Percentiles rank a stretch among this genome's conserved stretches.
Evolutionary conservation across 2,329 filamentous ascomycete species (phyloP).

Genomic region (Monosporascus cannonballus): DNA sequence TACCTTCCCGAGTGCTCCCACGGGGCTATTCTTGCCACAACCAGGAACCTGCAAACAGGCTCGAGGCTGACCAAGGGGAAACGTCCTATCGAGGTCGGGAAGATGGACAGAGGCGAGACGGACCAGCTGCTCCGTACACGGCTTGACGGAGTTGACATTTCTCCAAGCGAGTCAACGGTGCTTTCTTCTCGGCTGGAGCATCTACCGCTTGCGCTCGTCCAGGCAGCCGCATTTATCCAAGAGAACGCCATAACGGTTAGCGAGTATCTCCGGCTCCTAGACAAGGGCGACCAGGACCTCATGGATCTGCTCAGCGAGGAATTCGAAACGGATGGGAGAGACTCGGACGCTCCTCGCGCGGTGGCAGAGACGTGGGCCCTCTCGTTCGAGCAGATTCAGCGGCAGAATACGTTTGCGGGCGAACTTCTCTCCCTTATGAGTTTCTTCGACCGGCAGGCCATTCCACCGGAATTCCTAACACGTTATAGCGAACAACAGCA

Average conservation of each 20-base stretch:
- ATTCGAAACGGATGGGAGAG: constrained; percentile 25
- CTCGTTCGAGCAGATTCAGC: constrained; percentile 29
- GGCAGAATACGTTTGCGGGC: constrained; percentile 26
- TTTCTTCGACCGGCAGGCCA: constrained; percentile 37
- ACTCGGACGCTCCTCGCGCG: constrained; percentile 30
- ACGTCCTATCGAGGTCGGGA: no score
- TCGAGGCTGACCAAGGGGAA: no score
- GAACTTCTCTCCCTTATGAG: constrained; percentile 39
- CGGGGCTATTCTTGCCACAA: no score
- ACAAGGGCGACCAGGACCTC: constrained; percentile 23
- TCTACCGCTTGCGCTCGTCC: constrained; percentile 28
- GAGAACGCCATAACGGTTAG: constrained; percentile 19
- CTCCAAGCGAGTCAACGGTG: constrained; percentile 8
- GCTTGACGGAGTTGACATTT: background rate
- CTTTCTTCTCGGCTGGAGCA: constrained; percentile 23
- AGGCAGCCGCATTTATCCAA: constrained; percentile 29
- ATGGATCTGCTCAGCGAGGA: constrained; percentile 23
- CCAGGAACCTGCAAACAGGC: no score
- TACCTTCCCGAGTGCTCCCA: no score
- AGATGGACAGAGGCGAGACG: no score
- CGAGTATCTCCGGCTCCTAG: constrained; percentile 33
- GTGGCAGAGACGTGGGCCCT: constrained; percentile 22
- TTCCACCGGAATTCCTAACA: no score
- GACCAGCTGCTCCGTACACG: no score
- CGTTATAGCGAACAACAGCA: constrained; percentile 27